Evolutionary conservation across 1,284 basidiomycete species (phyloP).

Genomic region (Leccinum laetum): DNA sequence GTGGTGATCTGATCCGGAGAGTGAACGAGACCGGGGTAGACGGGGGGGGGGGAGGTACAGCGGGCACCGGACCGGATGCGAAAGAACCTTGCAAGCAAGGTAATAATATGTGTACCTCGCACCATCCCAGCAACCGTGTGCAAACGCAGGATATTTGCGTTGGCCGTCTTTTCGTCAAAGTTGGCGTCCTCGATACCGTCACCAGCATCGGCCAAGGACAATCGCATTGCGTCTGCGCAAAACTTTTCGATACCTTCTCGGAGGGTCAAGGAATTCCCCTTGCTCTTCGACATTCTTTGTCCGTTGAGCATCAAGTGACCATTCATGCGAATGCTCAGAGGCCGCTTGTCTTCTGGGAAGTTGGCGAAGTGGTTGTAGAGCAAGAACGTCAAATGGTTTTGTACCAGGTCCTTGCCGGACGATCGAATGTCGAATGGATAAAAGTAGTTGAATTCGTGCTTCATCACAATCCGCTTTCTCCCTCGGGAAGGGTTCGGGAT

Average conservation of each 20-base stretch:
- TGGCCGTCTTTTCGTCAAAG: conserved; percentile 99
- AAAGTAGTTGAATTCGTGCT: conserved; percentile 96
- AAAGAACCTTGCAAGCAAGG: background rate
- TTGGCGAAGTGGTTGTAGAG: conserved; percentile 95
- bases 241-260: conserved; percentile 83
- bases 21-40: conserved; percentile 80
- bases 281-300: conserved; percentile 99
- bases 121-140: conserved; percentile 92
- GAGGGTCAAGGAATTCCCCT: conserved; percentile 86
- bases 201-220: conserved; percentile 95
- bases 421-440: conserved; percentile 98
- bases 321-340: conserved; percentile 90
- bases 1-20: conserved; percentile 75
- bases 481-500: conserved; percentile 60
- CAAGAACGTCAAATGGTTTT: conserved; percentile 95
- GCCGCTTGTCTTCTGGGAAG: conserved; percentile 96
- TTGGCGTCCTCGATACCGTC: conserved; percentile 98
- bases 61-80: conserved; percentile 29
- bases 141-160: conserved; percentile 94
- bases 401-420: conserved; percentile 98
- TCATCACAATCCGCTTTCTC: conserved; percentile 84
- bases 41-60: conserved; percentile 28
- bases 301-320: conserved; percentile 99
- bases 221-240: conserved; percentile 90
- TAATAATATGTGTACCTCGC: conserved; percentile 55